A percentile compares a stretch with the other conserved stretches of the same genome.
These are phyloP conservation scores for Aspergillus cavernicola DNA, from an alignment of 495 filamentous ascomycete genomes.

Conservation along the genomic window DNA sequence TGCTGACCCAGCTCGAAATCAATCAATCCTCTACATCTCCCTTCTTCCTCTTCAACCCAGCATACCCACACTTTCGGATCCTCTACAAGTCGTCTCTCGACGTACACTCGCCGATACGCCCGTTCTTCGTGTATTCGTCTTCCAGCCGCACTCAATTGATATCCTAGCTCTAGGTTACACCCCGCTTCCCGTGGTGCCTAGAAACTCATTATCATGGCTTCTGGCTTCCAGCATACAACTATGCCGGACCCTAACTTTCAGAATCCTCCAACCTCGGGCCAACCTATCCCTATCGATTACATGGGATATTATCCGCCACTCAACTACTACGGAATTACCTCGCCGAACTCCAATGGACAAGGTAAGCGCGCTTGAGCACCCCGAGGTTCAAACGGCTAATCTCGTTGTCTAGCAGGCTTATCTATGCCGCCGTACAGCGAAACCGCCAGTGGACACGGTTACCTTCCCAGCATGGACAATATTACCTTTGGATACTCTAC, in stretches of 20 bases:
- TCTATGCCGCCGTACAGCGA: not conserved
- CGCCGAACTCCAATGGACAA: not conserved
- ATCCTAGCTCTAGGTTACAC: not conserved
- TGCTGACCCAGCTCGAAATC: not conserved
- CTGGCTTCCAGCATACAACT: not conserved
- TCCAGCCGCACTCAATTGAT: not conserved
- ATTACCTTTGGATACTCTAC: not conserved
- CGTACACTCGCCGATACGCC: not conserved
- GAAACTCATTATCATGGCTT: slow-evolving; percentile 1
- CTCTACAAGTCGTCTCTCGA: not conserved
- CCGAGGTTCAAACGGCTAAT: not conserved
- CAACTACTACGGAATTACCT: not conserved
- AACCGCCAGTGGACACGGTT: not conserved
- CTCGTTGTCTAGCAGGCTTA: not conserved
- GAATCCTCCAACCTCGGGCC: not conserved
- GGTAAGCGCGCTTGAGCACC: not conserved
- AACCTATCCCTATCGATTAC: not conserved
- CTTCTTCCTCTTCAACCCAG: not conserved
- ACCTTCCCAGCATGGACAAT: not conserved
- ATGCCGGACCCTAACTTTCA: slow-evolving; percentile 1
- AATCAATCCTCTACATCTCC: not conserved
- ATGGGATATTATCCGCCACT: not conserved
- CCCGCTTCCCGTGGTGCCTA: not conserved
- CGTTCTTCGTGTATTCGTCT: not conserved
- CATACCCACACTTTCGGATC: not conserved